Base-by-base conservation (phyloP, 2,329 filamentous ascomycete species). In the Fusarium newnesense region DNA sequence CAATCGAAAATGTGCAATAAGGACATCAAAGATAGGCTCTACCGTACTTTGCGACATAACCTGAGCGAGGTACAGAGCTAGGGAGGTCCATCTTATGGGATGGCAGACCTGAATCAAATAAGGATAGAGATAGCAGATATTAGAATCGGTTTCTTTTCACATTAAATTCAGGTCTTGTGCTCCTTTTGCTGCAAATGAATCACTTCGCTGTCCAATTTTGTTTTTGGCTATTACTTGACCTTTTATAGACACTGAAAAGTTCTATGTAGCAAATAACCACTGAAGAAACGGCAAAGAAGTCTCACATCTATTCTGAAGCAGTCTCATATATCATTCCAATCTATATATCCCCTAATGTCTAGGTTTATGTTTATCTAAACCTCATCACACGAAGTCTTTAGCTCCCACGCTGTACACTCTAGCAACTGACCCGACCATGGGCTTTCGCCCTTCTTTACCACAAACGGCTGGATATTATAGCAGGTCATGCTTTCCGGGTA, bases 41-140 rank as follows among this genome's bases (percentile, higher is more conserved):
- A 16, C 3, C 16, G 5, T 9, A 16, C 13, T 16, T 7, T 16
- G n/a, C 16, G 2, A 16, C 12, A 24, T 7, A 5, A 32, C 2
- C 32, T 32, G 30, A 9, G 32, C 13, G 32, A 32, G 32, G 12
- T 7, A 5, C 10, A 10, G 21, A 16, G 5, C 16, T 19, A 19
- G 7, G 4, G 11, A 4, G 8, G 7, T 26, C 16, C 12, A 12
- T 13, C 42, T 24, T 4, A n/a, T 0, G 0, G 40, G 5, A 42
- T 42, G 3, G 2, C 10, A 42, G 40, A 10, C 6, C 0, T 42
- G 0, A 1, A 5, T 10, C 19, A 18, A 4, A 3, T 26, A 10
- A 12, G 2, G 7, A 19, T 26, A 12, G 19, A 11, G 4, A 19
- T 9, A 9, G 24, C 24, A 9, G 7, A 12, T 9, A 16, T 9